These are phyloP conservation scores for Rusavskia elegans DNA, from an alignment of 495 filamentous ascomycete species.

Conservation along the genomic window DNA sequence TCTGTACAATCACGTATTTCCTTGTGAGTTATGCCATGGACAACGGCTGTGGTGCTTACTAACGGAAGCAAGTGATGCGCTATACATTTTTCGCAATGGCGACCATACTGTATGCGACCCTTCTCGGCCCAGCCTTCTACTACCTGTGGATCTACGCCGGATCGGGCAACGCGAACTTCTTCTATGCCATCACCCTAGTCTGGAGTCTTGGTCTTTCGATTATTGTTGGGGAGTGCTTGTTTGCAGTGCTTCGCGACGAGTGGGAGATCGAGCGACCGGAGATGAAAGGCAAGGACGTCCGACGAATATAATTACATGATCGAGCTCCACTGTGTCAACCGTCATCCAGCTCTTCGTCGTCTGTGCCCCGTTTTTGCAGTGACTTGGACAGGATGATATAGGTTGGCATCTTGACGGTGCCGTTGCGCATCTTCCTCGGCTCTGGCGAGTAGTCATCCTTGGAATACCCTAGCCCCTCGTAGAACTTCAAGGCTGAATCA, in stretches of 20 bases:
- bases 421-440: constrained; percentile 44
- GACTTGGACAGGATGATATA: constrained; percentile 59
- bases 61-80: constrained; percentile 50
- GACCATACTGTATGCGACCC: constrained; percentile 67
- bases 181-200: constrained; percentile 95
- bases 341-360: background rate
- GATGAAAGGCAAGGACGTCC: constrained; percentile 69
- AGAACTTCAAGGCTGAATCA: constrained; percentile 42
- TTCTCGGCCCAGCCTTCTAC: constrained; percentile 90
- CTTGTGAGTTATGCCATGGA: constrained; percentile 36
- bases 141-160: constrained; percentile 98
- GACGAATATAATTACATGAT: constrained; percentile 49
- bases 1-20: constrained; percentile 88
- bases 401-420: constrained; percentile 44
- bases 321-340: constrained; percentile 1
- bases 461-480: constrained; percentile 49
- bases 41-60: background rate
- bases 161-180: constrained; percentile 96
- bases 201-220: constrained; percentile 82
- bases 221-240: constrained; percentile 68
- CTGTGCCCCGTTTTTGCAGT: constrained; percentile 13
- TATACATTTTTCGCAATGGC: constrained; percentile 79
- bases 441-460: constrained; percentile 50
- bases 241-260: constrained; percentile 80
- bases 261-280: constrained; percentile 88